Base-by-base conservation (phyloP, 73 alveolate genomes). In the Paramecium octaurelia region DNA sequence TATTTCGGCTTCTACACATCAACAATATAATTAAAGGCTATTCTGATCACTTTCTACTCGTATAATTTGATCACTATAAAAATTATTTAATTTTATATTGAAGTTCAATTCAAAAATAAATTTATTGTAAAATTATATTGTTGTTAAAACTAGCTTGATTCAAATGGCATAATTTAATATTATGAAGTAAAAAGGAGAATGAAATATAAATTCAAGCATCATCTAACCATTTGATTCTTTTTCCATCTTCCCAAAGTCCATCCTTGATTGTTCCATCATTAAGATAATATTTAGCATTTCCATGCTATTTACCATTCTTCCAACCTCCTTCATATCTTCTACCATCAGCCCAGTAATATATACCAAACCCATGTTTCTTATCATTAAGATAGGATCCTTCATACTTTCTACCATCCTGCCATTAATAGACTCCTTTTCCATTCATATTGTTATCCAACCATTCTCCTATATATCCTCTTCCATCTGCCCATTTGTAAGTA, bases 391-490 rank as follows among this genome's bases (percentile, higher is more conserved):
- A 93, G 58, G 92, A 23, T 20, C 93, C 93, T 18, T 58, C 86
- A 87, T 87, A 87, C 69, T 77, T 87, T 40, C 93, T 58, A 18
- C 93, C 93, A 87, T 87, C 93, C 27, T 77, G 24, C 93, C 93
- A 87, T 36, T 50, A 43, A 64, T 87, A 87, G 8, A 64, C 58
- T 38, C 93, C 93, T 87, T 38, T 60, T 23, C 93, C 93, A 24
- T 87, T 71, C 93, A 87, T 87, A 24, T 87, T 87, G 11, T 87
- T 87, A 14, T 87, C 86, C 14, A 34, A 12, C 93, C 93, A 87
- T 80, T 95, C 93, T 42, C 99, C 99, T 35, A 89, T 94, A 94
- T 96, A 96, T 80, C 90, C 87, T n/a, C 97, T 86, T 24, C 97
- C 96, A 94, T 96, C 99, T 23, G 94, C 87, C 97, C 99, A 96